Conservation (phyloP, 352 stramenopile species). For the Phytophthora megakarya region DNA sequence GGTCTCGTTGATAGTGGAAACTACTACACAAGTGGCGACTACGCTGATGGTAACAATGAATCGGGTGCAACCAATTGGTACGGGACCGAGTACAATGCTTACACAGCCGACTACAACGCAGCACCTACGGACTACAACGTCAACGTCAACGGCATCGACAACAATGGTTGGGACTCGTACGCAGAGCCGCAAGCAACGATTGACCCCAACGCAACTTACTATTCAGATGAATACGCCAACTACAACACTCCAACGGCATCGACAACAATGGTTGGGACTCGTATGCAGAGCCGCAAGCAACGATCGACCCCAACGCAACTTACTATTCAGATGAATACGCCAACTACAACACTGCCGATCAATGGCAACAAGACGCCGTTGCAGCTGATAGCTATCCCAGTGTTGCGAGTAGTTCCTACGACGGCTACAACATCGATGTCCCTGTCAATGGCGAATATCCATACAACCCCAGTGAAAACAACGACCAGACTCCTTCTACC, state of each 20-base stretch:
- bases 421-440: conserved; percentile 21
- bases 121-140: conserved; percentile 15
- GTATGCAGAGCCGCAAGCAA: conserved; percentile 4
- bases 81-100: conserved; percentile 33
- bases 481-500: no score
- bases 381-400: neutral
- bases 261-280: conserved; percentile 17
- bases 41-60: conserved; percentile 11
- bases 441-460: neutral
- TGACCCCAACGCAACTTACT: conserved; percentile 15
- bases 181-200: neutral
- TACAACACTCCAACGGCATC: conserved; percentile 9
- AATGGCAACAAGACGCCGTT: conserved; percentile 16
- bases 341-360: neutral
- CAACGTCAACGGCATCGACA: conserved; percentile 4
- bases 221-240: neutral
- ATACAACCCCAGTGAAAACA: no score
- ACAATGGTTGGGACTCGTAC: conserved; percentile 16
- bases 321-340: conserved; percentile 4
- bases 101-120: conserved; percentile 24
- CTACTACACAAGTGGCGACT: conserved; percentile 27
- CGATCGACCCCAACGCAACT: conserved; percentile 6
- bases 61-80: conserved; percentile 26
- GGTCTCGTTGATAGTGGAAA: conserved; percentile 31
- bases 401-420: conserved; percentile 2